A percentile compares a stretch with the other conserved stretches of the same genome.
Conservation (phyloP, 805 yeast genomes). For the Scheffersomyces coipomensis region DNA sequence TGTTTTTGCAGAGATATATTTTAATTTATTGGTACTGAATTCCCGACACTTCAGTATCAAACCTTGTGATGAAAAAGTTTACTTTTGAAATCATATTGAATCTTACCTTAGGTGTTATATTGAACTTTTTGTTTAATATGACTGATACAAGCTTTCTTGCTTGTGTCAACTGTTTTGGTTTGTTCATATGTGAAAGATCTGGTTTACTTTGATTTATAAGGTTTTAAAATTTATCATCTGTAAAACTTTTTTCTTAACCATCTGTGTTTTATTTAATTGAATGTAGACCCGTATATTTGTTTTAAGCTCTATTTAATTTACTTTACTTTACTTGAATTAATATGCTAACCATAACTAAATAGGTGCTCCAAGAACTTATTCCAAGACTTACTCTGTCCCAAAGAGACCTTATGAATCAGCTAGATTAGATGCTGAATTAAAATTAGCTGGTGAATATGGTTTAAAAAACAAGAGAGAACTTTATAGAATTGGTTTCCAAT, state of each 20-base stretch:
- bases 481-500: conserved; percentile 99
- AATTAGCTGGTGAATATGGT: conserved; percentile 99
- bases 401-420: conserved; percentile 99
- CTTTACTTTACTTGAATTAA: background rate
- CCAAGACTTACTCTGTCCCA: conserved; percentile 99
- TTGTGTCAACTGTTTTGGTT: background rate
- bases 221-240: background rate
- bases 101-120: background rate
- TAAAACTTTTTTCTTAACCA: background rate
- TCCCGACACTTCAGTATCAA: conserved; percentile 86
- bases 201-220: background rate
- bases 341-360: conserved; percentile 21
- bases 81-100: no score
- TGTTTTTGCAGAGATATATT: background rate
- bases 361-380: conserved; percentile 99
- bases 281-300: background rate
- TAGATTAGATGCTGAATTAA: conserved; percentile 98
- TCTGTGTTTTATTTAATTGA: background rate
- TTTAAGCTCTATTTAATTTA: background rate
- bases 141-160: no score
- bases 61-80: background rate
- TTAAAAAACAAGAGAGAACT: conserved; percentile 99
- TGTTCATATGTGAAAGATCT: no score
- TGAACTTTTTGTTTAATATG: background rate
- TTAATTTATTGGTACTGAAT: conserved; percentile 44